A percentile compares a stretch with the other conserved stretches of the same genome.
Evolutionary conservation across 306 rosid genomes (phyloP).

Genomic region (Ammopiptanthus mongolicus): DNA sequence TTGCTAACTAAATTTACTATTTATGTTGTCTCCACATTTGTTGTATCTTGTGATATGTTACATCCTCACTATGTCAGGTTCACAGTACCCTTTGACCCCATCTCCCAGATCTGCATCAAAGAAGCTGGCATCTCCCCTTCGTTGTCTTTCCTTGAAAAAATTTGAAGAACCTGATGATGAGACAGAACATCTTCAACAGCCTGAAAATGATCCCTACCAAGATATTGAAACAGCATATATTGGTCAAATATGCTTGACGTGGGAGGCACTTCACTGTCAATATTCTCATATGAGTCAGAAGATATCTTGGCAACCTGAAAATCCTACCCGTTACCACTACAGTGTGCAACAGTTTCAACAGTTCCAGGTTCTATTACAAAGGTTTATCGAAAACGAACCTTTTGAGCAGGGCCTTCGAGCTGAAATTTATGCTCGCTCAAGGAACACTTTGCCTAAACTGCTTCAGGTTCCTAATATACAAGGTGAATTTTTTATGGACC

Average conservation of each 20-base stretch:
- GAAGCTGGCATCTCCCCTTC: conserved; percentile 74
- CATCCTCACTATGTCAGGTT: conserved; percentile 37
- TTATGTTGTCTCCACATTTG: neutral
- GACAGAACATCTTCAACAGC: conserved; percentile 70
- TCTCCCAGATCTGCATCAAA: conserved; percentile 85
- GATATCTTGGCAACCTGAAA: conserved; percentile 76
- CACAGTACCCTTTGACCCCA: conserved; percentile 44
- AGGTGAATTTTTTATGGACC: conserved; percentile 35
- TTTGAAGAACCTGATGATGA: conserved; percentile 73
- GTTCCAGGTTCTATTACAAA: conserved; percentile 86
- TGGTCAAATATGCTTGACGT: conserved; percentile 88
- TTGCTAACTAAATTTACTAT: conserved; percentile 3
- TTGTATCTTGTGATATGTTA: neutral
- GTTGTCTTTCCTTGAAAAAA: conserved; percentile 90
- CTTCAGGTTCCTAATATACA: conserved; percentile 82
- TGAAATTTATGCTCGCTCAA: conserved; percentile 65
- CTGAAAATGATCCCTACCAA: conserved; percentile 46
- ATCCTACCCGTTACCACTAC: conserved; percentile 59
- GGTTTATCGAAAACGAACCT: conserved; percentile 94
- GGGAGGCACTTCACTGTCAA: conserved; percentile 99
- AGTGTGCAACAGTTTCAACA: conserved; percentile 91
- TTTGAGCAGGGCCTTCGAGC: conserved; percentile 76
- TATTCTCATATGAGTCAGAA: conserved; percentile 73
- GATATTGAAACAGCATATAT: conserved; percentile 85
- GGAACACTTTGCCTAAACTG: conserved; percentile 63